Evolutionary conservation across 129 eudicot genomes (phyloP), one percentile per base, ranked within the genome.

Genomic region (Escallonia herrerae): DNA sequence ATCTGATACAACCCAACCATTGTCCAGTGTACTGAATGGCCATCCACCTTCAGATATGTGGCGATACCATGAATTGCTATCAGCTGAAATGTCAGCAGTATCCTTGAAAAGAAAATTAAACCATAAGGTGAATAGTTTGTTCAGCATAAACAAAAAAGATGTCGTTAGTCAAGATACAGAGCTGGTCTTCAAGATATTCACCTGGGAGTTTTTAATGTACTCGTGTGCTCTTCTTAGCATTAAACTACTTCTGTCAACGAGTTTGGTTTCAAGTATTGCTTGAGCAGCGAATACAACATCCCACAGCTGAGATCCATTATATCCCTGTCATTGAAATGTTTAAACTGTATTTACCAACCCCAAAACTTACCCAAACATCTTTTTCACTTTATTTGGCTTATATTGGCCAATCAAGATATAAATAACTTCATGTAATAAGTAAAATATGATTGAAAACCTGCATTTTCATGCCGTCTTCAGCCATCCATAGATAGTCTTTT

Each of bases 401-500:
- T 49, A 7, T 7, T 7, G 9, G 12, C 9, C 12, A 49, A 49
- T 49, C 3, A 49, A 7, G 54, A 49, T 49, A 49, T 3, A 49
- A 49, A 49, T 11, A 54, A 7, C 33, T 22, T 22, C 33, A 22
- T 22, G 33, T 22, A 22, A 22, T 22, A 22, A 22, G 33, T 22
- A 22, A 22, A 22, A 22, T 22, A 54, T 2, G 7, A 6, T 15
- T 10, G 33, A 6, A 65, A 47, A 81, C 95, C 95, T 87, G 84
- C 90, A 87, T 87, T 71, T 87, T 87, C 95, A 87, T 87, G 44
- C 90, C 95, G 73, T 87, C 95, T 79, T 87, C 95, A 51, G 95
- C 90, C 50, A 87, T 40, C 95, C 95, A 83, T 5, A 87, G 73
- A 63, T 87, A 87, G 69, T 87, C 95, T 60, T 81, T 67, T 8